Conservation (phyloP, 139 green algal species). For the Micractinium sp. region DNA sequence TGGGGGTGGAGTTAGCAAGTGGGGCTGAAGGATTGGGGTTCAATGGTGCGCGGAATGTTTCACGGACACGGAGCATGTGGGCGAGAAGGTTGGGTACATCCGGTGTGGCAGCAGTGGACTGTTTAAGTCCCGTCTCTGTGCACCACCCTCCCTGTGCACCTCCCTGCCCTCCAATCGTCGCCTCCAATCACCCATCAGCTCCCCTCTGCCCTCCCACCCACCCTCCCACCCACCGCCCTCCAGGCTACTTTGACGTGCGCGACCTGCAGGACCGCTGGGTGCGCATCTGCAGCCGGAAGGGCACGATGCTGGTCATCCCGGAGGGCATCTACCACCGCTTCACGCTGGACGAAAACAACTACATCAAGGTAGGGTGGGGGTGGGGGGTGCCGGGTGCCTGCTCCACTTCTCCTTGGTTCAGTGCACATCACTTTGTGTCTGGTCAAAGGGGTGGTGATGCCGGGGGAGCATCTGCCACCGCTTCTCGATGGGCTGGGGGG, state of each 20-base stretch:
- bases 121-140: too few species aligned
- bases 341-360: slow-evolving; percentile 89
- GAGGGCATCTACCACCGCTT: slow-evolving; percentile 98
- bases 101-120: too few species aligned
- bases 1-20: too few species aligned
- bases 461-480: not conserved
- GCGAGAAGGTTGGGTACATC: too few species aligned
- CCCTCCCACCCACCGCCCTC: not conserved
- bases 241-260: slow-evolving; percentile 97
- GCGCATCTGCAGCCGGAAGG: slow-evolving; percentile 80
- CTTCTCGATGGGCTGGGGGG: not conserved
- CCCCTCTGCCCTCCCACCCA: too few species aligned
- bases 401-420: too few species aligned
- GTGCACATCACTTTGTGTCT: not conserved
- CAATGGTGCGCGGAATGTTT: too few species aligned
- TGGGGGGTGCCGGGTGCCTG: not conserved
- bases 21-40: too few species aligned
- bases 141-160: too few species aligned
- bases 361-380: slow-evolving; percentile 74
- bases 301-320: slow-evolving; percentile 92
- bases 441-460: not conserved
- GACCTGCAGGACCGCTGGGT: slow-evolving; percentile 92
- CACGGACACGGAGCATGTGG: too few species aligned
- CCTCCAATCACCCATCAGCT: too few species aligned
- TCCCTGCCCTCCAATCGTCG: too few species aligned